Base-by-base conservation (phyloP, 306 rosid species). In the Cyclanthera cordifolia region DNA sequence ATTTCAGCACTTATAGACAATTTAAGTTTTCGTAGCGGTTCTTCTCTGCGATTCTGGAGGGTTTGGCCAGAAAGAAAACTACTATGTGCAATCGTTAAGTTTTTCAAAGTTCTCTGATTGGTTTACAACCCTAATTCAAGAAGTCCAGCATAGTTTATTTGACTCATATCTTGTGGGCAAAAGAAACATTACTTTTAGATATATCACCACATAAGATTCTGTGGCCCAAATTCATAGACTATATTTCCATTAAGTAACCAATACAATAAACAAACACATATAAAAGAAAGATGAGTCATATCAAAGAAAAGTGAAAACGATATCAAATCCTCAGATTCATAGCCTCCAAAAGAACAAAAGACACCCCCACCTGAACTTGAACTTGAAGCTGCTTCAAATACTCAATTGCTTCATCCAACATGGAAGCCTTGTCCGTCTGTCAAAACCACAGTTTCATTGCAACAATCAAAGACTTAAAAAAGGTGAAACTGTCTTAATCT, bases 301-400 rank as follows among this genome's bases (percentile, higher is more conserved):
- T 13, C 70, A 66, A 23, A 66, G 4, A 53, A 54, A 34, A 71
- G 53, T 45, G 68, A n/a, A 8, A 39, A 20, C n/a, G n/a, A 0
- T 1, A 28, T 69, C 57, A 41, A 55, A 72, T 17, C 5, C 17
- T 23, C n/a, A 47, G 45, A 52, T 52, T 43, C 43, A 57, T 2
- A 28, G 53, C 37, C 13, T 53, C 64, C 27, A 60, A 57, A 53
- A 57, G n/a, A 46, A 32, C 72, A 65, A 81, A 79, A 47, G 53
- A 23, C 70, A 17, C 78, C 60, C 78, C 60, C 72, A 85, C 89
- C 84, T 85, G 89, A 47, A 87, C 96, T 84, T 93, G 98, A 81
- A 93, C 88, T 77, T 93, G 98, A 78, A 93, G 98, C 76, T 93
- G 98, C 89, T 93, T 87, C 88, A 93, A 77, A 77, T 93, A 93